Evolutionary conservation across 1,284 basidiomycete genomes (phyloP).

Genomic region (Naganishia cerealis): DNA sequence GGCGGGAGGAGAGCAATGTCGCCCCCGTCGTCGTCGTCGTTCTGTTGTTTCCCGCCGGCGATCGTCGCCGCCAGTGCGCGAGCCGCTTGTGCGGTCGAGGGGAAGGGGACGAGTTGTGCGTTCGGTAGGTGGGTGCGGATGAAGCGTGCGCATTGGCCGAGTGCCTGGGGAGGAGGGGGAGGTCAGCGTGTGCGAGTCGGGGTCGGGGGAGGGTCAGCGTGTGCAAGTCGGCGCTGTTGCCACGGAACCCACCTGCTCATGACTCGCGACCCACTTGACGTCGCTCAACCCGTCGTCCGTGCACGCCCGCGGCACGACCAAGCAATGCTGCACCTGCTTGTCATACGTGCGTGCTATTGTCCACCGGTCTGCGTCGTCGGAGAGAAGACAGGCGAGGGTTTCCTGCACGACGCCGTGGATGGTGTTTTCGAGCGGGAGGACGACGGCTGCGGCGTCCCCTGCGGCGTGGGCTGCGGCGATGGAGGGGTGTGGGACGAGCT

Average conservation of each 20-base stretch:
- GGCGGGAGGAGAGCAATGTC: slow-evolving; percentile 24
- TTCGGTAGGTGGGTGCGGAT: slow-evolving; percentile 41
- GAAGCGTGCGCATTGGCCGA: slow-evolving; percentile 50
- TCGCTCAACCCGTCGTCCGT: slow-evolving; percentile 40
- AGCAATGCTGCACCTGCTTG: slow-evolving; percentile 48
- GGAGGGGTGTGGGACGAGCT: neutral
- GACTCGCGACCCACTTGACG: slow-evolving; percentile 47
- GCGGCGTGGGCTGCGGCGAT: neutral
- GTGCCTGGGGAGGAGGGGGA: slow-evolving; percentile 38
- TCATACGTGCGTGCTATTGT: slow-evolving; percentile 34
- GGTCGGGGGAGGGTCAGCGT: neutral
- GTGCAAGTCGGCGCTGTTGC: too few species aligned
- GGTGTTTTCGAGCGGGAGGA: slow-evolving; percentile 53
- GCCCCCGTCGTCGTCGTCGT: neutral
- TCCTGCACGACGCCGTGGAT: slow-evolving; percentile 52
- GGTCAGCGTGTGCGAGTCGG: neutral
- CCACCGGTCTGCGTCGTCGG: slow-evolving; percentile 17
- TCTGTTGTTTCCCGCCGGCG: neutral
- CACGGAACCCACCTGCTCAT: slow-evolving; percentile 55
- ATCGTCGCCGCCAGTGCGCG: slow-evolving; percentile 33
- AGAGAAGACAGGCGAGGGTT: slow-evolving; percentile 47
- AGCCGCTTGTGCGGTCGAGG: slow-evolving; percentile 51
- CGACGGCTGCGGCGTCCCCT: slow-evolving; percentile 35
- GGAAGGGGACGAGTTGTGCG: slow-evolving; percentile 40
- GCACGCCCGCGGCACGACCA: slow-evolving; percentile 42